Evolutionary conservation across 1,139 yeast species (phyloP), one percentile per base, ranked within the genome.

Genomic region (Lodderomyces pseudojiufengensis): DNA sequence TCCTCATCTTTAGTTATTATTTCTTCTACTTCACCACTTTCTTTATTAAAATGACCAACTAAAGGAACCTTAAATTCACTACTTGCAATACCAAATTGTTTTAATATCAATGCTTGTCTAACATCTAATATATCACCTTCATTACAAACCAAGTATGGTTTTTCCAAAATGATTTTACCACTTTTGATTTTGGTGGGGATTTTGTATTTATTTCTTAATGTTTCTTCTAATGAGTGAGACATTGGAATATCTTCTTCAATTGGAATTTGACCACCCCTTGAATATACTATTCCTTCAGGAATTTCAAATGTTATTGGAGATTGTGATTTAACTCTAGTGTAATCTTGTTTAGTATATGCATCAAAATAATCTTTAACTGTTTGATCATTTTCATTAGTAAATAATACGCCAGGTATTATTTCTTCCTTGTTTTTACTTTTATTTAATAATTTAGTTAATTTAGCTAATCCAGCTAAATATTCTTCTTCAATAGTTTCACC

Each of bases 31-130:
- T 11, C 33, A 11, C 18, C 16, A 11, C 24, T 16, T 9, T 27
- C 25, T 24, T 25, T 24, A 54, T 81, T 78, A 57, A 84, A 92
- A 61, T 73, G 84, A 14, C 94, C 96, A 49, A 82, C 63, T 45
- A 84, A 67, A 50, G 78, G 74, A 40, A 92, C 92, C 60, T 81
- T 86, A 64, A 90, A 92, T 56, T 87, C 90, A 35, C 96, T 76
- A 40, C 90, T 87, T 20, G 97, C 97, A 41, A 92, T 78, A 53
- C 99, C 99, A 61, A 92, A 94, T 54, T 87, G 94, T 64, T 94
- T 94, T 60, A 92, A 73, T 41, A 92, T 78, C 51, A 92, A 75
- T 23, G 97, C 95, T 65, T 94, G 95, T 55, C 86, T 84, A 39
- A 90, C 94, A 61, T 88, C 95, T 46, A 94, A 73, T 26, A 73